phyloP scores from a whole-genome alignment of 2,329 filamentous ascomycete species.

The Cylindrodendrum hubeiense region DNA sequence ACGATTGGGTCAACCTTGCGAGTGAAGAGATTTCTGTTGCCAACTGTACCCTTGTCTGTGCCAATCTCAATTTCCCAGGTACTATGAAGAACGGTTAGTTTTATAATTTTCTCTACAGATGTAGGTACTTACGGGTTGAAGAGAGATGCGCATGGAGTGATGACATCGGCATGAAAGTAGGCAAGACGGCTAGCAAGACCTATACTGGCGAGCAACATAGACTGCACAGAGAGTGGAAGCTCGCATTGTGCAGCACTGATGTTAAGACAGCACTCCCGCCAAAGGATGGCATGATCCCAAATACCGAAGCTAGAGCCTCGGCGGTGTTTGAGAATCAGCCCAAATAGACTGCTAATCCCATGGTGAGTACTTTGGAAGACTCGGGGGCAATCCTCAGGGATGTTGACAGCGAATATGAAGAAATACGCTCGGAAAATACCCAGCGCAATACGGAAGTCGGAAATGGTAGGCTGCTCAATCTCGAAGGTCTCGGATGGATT shows the following conservation, averaged over 20 bases:
- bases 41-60: constrained; percentile 28
- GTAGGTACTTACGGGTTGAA: constrained; percentile 31
- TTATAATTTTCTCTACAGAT: too few relatives aligned
- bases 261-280: constrained; percentile 36
- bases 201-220: constrained; percentile 33
- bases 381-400: constrained; percentile 30
- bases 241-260: constrained; percentile 35
- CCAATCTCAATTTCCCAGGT: constrained; percentile 37
- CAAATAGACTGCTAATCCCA: constrained; percentile 34
- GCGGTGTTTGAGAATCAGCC: constrained; percentile 30
- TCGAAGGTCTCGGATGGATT: constrained; percentile 30
- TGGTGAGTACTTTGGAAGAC: constrained; percentile 38
- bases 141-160: constrained; percentile 34
- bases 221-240: constrained; percentile 33
- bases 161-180: constrained; percentile 37
- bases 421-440: constrained; percentile 32
- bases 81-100: not conserved
- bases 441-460: constrained; percentile 29
- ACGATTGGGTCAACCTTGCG: constrained; percentile 36
- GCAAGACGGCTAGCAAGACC: constrained; percentile 34
- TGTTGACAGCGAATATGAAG: constrained; percentile 32
- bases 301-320: constrained; percentile 34
- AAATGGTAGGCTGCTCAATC: constrained; percentile 30
- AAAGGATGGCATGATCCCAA: constrained; percentile 37
- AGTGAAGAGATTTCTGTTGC: constrained; percentile 30